phyloP scores from a whole-genome alignment of 1,284 basidiomycete species.

The Sanghuangporus baumii region DNA sequence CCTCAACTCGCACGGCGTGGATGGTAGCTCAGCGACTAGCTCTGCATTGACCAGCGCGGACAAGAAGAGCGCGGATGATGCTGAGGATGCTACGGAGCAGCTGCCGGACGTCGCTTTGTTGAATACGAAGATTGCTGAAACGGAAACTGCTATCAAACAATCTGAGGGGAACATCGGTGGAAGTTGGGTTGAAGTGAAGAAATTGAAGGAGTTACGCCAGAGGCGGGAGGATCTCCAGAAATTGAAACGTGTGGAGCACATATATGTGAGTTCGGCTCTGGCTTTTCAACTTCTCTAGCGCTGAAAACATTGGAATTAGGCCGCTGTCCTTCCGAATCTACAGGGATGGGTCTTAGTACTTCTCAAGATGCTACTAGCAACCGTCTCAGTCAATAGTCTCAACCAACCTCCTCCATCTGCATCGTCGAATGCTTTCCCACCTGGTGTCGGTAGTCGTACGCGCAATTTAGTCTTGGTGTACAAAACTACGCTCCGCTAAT shows the following conservation, averaged over 20 bases:
- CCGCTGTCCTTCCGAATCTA: conserved; percentile 74
- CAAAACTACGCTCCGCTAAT: not conserved
- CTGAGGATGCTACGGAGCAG: conserved; percentile 50
- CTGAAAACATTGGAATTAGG: conserved; percentile 33
- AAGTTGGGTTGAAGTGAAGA: conserved; percentile 46
- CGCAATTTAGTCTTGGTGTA: conserved; percentile 7
- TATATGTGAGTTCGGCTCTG: conserved; percentile 67
- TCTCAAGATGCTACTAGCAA: conserved; percentile 83
- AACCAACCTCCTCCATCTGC: conserved; percentile 53
- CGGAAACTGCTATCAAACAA: conserved; percentile 50
- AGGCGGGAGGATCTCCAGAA: conserved; percentile 75
- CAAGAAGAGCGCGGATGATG: conserved; percentile 9
- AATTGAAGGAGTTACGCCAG: conserved; percentile 45
- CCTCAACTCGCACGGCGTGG: conserved; percentile 5
- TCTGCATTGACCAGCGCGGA: conserved; percentile 1
- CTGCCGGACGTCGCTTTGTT: conserved; percentile 65
- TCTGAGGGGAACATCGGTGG: conserved; percentile 34
- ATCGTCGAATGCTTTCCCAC: conserved; percentile 60
- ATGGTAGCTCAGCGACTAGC: not conserved
- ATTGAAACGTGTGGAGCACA: conserved; percentile 81
- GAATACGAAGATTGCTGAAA: conserved; percentile 66
- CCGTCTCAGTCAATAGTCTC: conserved; percentile 73
- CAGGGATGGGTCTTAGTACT: conserved; percentile 87
- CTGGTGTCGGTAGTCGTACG: conserved; percentile 65
- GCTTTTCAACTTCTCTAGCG: not conserved